Conservation (phyloP, 169 alveolate genomes). For the Eimeria sp. region DNA sequence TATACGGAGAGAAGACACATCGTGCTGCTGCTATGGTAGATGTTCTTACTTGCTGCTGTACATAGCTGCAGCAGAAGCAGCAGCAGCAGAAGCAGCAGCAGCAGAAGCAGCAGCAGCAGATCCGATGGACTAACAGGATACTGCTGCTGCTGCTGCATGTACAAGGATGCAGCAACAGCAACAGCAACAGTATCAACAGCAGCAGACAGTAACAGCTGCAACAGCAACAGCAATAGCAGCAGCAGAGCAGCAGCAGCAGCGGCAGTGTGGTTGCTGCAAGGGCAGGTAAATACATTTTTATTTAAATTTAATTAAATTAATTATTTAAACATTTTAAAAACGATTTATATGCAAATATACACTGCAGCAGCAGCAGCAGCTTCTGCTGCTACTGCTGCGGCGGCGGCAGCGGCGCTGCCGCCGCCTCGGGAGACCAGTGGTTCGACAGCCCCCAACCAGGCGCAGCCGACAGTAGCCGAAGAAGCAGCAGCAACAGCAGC, state of each 20-base stretch:
- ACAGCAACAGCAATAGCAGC: no score
- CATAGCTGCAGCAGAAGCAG: not conserved
- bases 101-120: not conserved
- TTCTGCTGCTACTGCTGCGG: not conserved
- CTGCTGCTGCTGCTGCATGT: not conserved
- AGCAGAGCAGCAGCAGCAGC: no score
- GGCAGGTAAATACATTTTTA: no score
- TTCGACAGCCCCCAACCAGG: not conserved
- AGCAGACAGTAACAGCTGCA: no score
- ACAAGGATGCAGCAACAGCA: not conserved
- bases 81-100: not conserved
- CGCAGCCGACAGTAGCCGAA: constrained; percentile 16
- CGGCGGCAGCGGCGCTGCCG: not conserved
- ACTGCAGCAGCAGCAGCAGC: not conserved
- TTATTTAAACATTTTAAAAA: no score
- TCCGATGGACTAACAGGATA: no score
- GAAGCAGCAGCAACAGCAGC: not conserved
- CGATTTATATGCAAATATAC: no score
- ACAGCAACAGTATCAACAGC: no score
- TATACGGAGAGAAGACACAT: no score
- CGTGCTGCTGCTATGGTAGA: not conserved
- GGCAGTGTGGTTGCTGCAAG: no score
- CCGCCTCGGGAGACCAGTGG: not conserved
- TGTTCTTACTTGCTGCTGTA: no score
- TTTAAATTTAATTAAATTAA: no score